Evolutionary conservation across 2,329 filamentous ascomycete species (phyloP).

Genomic region (Huntiella decipiens): DNA sequence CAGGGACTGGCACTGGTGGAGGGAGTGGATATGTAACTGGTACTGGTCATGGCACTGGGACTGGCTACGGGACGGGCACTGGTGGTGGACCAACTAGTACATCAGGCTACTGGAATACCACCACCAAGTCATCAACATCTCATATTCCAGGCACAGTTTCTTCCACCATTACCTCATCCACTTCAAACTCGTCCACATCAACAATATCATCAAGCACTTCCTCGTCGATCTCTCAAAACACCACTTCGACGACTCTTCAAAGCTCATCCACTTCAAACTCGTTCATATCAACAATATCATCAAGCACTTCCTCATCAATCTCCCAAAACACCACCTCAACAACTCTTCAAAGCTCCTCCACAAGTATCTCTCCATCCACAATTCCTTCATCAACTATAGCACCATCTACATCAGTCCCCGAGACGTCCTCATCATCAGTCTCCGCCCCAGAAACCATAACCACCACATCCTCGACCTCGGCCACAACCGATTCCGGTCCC

Average conservation of each 20-base stretch:
- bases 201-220: neutral
- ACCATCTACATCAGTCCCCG: neutral
- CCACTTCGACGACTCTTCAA: neutral
- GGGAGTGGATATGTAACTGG: neutral
- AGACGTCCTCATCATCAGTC: neutral
- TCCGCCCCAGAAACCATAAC: neutral
- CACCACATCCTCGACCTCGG: neutral
- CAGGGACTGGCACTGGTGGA: too few relatives aligned
- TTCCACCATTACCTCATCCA: neutral
- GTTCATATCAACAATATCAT: neutral
- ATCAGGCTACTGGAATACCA: neutral
- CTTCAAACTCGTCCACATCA: neutral
- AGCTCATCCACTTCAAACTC: neutral
- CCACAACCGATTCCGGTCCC: neutral
- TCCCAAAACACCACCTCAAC: neutral
- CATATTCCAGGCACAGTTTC: neutral
- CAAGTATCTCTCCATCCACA: neutral
- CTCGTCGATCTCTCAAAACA: neutral
- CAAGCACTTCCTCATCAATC: neutral
- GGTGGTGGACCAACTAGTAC: neutral
- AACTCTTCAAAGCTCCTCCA: neutral
- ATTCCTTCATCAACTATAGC: constrained; percentile 6
- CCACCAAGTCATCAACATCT: too few relatives aligned
- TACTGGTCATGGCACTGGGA: neutral
- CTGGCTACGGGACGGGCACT: neutral